Evolutionary conservation across 2,329 filamentous ascomycete species (phyloP).

Genomic region (Cladosporium cucumerinum): DNA sequence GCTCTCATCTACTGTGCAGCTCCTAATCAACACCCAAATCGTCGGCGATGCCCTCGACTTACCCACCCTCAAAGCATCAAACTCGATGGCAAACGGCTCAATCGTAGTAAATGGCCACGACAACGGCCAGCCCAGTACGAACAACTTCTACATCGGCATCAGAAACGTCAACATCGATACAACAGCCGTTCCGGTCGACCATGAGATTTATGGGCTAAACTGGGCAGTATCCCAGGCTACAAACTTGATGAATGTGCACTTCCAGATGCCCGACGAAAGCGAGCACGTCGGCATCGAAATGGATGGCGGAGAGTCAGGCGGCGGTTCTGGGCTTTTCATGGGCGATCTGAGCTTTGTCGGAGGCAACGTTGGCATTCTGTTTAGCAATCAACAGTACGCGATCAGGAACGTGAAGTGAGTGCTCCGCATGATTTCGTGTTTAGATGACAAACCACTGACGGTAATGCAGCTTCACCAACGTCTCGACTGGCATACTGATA

Average conservation of each 20-base stretch:
- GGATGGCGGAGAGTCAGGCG: constrained; percentile 33
- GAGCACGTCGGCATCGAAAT: constrained; percentile 38
- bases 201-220: constrained; percentile 25
- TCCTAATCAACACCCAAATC: constrained; percentile 89
- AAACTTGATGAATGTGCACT: constrained; percentile 28
- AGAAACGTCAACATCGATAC: constrained; percentile 32
- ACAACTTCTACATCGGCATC: constrained; percentile 31
- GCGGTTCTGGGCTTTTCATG: constrained; percentile 46
- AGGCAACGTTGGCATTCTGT: constrained; percentile 39
- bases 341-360: constrained; percentile 45
- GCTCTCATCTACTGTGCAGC: constrained; percentile 72
- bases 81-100: constrained; percentile 7
- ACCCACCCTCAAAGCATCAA: constrained; percentile 62
- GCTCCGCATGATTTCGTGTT: not conserved
- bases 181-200: constrained; percentile 19
- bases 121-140: constrained; percentile 17
- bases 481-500: constrained; percentile 23
- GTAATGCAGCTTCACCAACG: constrained; percentile 24
- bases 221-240: constrained; percentile 33
- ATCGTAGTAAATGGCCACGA: constrained; percentile 3
- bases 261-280: constrained; percentile 37
- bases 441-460: not conserved
- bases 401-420: constrained; percentile 52
- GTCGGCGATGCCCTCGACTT: constrained; percentile 70
- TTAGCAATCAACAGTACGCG: constrained; percentile 54